phyloP scores from a whole-genome alignment of 768 basidiomycete genomes.

The Kwoniella dendrophila region DNA sequence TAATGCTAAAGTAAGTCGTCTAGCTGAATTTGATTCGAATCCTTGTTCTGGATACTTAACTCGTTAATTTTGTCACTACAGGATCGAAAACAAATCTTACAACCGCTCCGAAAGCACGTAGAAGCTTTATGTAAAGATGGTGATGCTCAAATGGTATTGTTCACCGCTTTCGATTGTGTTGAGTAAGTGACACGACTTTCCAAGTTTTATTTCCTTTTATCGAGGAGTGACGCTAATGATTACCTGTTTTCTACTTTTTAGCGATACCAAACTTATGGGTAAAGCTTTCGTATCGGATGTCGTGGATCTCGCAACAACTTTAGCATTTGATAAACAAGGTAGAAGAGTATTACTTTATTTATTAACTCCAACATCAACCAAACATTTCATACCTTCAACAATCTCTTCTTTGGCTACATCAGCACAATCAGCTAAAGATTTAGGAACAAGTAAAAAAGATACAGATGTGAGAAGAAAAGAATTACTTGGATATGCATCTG shows the following conservation, averaged over 20 bases:
- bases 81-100: conserved; percentile 90
- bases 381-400: conserved; percentile 84
- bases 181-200: conserved; percentile 64
- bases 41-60: background rate
- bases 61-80: conserved; percentile 43
- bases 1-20: conserved; percentile 78
- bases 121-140: conserved; percentile 85
- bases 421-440: conserved; percentile 60
- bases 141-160: conserved; percentile 85
- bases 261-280: conserved; percentile 84
- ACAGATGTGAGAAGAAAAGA: conserved; percentile 67
- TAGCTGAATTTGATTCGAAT: conserved; percentile 9
- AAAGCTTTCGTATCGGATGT: conserved; percentile 79
- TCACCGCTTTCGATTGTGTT: conserved; percentile 84
- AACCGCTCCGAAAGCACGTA: conserved; percentile 83
- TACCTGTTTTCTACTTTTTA: no score
- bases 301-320: conserved; percentile 62
- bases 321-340: conserved; percentile 65
- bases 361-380: conserved; percentile 75
- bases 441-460: conserved; percentile 80
- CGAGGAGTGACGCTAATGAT: no score
- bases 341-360: conserved; percentile 81
- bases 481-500: conserved; percentile 72
- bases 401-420: conserved; percentile 73
- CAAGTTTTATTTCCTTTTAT: background rate